Evolutionary conservation across 1,139 yeast species (phyloP), one percentile per base, ranked within the genome.

Genomic region (Blastobotrys apis): DNA sequence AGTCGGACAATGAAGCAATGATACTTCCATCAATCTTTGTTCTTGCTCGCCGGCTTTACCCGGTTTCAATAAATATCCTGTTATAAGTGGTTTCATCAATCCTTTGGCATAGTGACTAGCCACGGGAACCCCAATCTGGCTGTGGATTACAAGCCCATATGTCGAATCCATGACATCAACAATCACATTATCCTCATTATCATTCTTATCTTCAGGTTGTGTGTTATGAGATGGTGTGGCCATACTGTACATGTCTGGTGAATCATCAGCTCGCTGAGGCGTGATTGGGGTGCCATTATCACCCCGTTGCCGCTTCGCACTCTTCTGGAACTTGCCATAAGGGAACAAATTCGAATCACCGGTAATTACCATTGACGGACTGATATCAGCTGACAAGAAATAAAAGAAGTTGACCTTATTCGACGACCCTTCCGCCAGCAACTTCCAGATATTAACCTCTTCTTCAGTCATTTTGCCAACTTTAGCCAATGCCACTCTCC

Each of bases 311-410:
- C 23, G 45, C 39, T 26, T 30, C 44, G 27, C 38, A 44, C 43
- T 36, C 47, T 16, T 48, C 20, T 37, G 42, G 16, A 29, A 41
- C 26, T 44, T 44, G 5, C 45, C 58, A 37, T 45, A 67, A 56
- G 49, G 65, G 56, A 51, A 67, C 23, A 56, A 41, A 62, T 47
- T 43, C 20, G 44, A 44, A n/a, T 49, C 54, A 10, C 60, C 65
- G 29, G 62, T 60, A 27, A 84, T 68, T 4, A 82, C 63, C 32
- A 80, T 53, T 38, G 81, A 79, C 0, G 94, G 79, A 30, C 75
- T 71, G 35, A 76, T 72, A 52, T 80, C 82, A 0, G 84, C 86
- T 10, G 92, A 80, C 15, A 86, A 87, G 32, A 86, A 77, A 57
- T 84, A 68, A 1, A 84, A 78, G 17, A 84, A 65, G 32, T 78